Evolutionary conservation across 2,329 filamentous ascomycete genomes (phyloP), one percentile per base, ranked within the genome.

Genomic region (Trichoderma sp.): DNA sequence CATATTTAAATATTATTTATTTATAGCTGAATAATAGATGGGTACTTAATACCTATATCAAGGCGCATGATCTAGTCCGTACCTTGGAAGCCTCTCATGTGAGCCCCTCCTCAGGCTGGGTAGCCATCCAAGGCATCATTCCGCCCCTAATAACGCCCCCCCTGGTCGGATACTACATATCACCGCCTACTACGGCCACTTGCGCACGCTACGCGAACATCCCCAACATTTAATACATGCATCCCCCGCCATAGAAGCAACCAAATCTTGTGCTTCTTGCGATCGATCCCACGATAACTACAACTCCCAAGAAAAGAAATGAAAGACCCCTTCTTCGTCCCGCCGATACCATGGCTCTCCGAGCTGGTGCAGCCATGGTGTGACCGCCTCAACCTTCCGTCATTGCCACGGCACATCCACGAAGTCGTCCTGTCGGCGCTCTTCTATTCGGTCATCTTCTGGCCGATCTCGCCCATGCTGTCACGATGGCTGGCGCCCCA

Each of bases 361-460:
- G 75, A 79, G 64, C 82, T 85, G 65, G 78, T 88, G 58, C 81
- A 88, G 74, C 90, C 90, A 17, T 81, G 87, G 73, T 87, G 90
- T 67, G 83, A 90, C 70, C 80, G 78, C 67, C 78, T 90, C 66
- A 77, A 79, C 59, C 80, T 94, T 52, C 80, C 85, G 9, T 88
- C 89, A 6, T 83, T 95, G 21, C 89, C 90, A 17, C 78, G 90
- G 56, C 92, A 96, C 77, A 82, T 91, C 71, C 91, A 95, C 79
- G 90, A 96, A 77, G 83, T 94, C 57, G 67, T 91, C 64, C 78
- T 86, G 68, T 86, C 88, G 28, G 87, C 88, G 65, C 69, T 85
- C 39, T 78, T 90, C 69, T 96, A 96, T 80, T 86, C 88, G 61
- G 76, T 88, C 72, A 83, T 91, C 73, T 87, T 88, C 76, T 80